Evolutionary conservation across 1,284 basidiomycete species (phyloP).

Genomic region (Flammula alnicola): DNA sequence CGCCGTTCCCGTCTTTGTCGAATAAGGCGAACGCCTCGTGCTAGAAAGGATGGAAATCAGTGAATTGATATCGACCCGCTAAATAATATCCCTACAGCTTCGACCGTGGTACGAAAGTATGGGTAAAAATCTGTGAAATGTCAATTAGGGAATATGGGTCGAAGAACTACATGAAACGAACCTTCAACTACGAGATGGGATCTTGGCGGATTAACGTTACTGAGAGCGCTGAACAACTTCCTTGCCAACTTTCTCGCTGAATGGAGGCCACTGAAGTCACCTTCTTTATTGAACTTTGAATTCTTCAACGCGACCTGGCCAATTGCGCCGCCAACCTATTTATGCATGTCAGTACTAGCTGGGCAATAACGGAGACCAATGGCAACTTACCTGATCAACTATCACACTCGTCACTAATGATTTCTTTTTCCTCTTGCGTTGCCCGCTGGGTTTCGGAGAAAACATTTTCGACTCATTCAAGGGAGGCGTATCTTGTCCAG

Average conservation of each 20-base stretch:
- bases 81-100: slow-evolving; percentile 58
- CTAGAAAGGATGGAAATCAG: slow-evolving; percentile 36
- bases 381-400: slow-evolving; percentile 62
- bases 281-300: slow-evolving; percentile 61
- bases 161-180: slow-evolving; percentile 24
- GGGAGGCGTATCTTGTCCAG: slow-evolving; percentile 21
- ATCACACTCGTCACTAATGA: slow-evolving; percentile 65
- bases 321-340: slow-evolving; percentile 59
- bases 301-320: slow-evolving; percentile 75
- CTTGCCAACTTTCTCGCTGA: slow-evolving; percentile 77
- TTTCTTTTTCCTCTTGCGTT: slow-evolving; percentile 49
- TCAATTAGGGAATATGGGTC: background rate
- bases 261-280: slow-evolving; percentile 59
- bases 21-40: slow-evolving; percentile 77
- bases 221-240: slow-evolving; percentile 74
- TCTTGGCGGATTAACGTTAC: slow-evolving; percentile 60
- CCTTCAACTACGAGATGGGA: slow-evolving; percentile 70
- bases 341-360: background rate
- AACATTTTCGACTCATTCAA: slow-evolving; percentile 7
- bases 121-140: slow-evolving; percentile 67
- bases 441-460: slow-evolving; percentile 20
- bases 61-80: background rate
- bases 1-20: slow-evolving; percentile 85
- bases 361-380: background rate
- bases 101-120: slow-evolving; percentile 73